These are phyloP conservation scores for Podospora didyma DNA, from an alignment of 495 filamentous ascomycete genomes.

Conservation along the genomic window DNA sequence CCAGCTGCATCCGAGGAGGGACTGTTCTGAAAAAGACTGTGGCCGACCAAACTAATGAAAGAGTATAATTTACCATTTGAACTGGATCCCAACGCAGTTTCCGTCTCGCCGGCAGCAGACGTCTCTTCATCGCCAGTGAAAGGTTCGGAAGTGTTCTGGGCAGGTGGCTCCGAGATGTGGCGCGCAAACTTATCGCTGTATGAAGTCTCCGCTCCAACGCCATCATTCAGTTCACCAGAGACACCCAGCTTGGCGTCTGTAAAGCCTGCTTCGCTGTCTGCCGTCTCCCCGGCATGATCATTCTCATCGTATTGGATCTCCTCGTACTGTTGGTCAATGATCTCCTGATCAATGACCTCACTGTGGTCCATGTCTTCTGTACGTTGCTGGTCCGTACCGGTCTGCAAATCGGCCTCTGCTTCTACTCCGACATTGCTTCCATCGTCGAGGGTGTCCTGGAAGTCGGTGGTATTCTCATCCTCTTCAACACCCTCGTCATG, in stretches of 20 bases:
- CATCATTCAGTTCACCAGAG: neutral
- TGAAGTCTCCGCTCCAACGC: neutral
- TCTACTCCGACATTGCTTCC: slow-evolving; percentile 21
- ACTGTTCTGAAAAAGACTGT: neutral
- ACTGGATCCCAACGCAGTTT: slow-evolving; percentile 3
- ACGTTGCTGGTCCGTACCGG: neutral
- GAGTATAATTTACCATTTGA: slow-evolving; percentile 23
- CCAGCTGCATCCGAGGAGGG: neutral
- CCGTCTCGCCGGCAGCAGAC: neutral
- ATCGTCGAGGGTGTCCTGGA: slow-evolving; percentile 35
- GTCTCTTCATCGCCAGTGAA: slow-evolving; percentile 1
- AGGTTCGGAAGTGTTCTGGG: neutral
- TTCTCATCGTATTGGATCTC: slow-evolving; percentile 3
- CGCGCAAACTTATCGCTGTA: neutral
- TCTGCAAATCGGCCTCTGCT: neutral
- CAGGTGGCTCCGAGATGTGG: slow-evolving; percentile 1
- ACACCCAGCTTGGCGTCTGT: neutral
- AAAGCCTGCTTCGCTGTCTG: neutral
- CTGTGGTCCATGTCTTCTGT: neutral
- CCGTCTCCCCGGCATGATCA: neutral
- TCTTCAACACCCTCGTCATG: slow-evolving; percentile 14
- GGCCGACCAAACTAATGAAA: slow-evolving; percentile 6
- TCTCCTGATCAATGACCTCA: slow-evolving; percentile 5
- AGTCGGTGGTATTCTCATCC: neutral
- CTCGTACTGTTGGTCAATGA: slow-evolving; percentile 4